Base-by-base conservation (phyloP, 2,329 filamentous ascomycete species). In the Hypomyces perniciosus region DNA sequence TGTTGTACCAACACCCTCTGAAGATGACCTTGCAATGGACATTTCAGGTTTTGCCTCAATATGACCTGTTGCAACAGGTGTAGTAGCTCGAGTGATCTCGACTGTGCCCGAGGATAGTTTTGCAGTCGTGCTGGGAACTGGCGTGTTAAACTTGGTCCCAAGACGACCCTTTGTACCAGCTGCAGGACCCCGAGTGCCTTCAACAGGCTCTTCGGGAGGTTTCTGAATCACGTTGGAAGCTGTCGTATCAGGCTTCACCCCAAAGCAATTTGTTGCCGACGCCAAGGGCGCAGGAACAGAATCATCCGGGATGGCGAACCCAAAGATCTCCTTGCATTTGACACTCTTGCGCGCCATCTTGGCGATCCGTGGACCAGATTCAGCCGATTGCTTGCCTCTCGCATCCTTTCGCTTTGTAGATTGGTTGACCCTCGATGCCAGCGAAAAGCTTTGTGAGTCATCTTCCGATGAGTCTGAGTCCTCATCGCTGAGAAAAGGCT, bases 281-380 rank as follows among this genome's bases (percentile, higher is more conserved):
- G 58, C 53, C 37, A 59, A 59, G 9, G 59, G 56, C 3, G 52
- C 45, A 12, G 54, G 46, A 27, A 58, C 49, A 3, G 51, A 20
- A 8, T 58, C 57, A 9, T 45, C 33, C 2, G 58, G 57, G 20
- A 61, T 42, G 7, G 61, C 46, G 42, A 70, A 72, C 3, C 74
- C 74, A 46, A 77, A 65, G n/a, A 77, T 67, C 50, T 77, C 74
- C 54, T 63, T 72, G 58, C 74, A 75, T 53, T 68, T 74, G 41
- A 76, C 62, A 39, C 71, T 70, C 56, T 69, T 74, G 26, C 69
- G 68, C 27, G 65, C 60, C 51, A 77, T 62, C 39, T 61, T 69
- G 1, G 67, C 65, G 13, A 76, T 64, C 7, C 67, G 67, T 8
- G 71, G 72, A 2, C 62, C 63, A 27, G 47, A 46, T n/a, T 55